Percentiles rank a stretch among this genome's conserved stretches.
Conservation (phyloP, 306 rosid genomes). For the Elaeagnus macrophylla region DNA sequence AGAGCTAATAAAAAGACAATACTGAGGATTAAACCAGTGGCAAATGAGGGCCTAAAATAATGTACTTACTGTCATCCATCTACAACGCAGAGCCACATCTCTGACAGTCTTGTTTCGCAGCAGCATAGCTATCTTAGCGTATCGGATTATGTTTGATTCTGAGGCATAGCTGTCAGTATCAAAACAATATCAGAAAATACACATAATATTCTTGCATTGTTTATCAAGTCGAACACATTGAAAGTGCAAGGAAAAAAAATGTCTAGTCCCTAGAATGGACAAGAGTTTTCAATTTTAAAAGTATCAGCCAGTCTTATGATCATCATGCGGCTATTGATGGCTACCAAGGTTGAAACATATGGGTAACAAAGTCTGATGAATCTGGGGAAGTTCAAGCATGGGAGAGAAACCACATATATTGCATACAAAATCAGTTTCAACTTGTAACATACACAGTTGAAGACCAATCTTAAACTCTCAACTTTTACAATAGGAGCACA, state of each 20-base stretch:
- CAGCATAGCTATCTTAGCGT: conserved; percentile 77
- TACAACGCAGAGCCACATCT: conserved; percentile 87
- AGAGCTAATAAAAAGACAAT: no score
- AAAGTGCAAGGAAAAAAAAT: neutral
- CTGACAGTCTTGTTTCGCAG: conserved; percentile 80
- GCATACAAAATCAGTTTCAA: no score
- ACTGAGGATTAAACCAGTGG: conserved; percentile 4
- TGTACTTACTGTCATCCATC: conserved; percentile 92
- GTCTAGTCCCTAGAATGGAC: neutral
- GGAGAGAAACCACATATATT: no score
- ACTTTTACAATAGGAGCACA: no score
- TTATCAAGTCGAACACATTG: neutral
- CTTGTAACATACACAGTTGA: no score
- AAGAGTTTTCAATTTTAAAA: no score
- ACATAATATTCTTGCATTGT: neutral
- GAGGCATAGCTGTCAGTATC: conserved; percentile 39
- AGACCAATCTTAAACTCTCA: no score
- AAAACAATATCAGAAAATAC: conserved; percentile 1
- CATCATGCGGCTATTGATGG: no score
- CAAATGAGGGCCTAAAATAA: neutral
- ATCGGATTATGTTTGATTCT: conserved; percentile 55
- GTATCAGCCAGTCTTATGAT: no score
- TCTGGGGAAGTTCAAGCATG: no score
- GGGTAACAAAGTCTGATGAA: no score
- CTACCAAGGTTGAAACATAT: no score